Percentiles rank a stretch among this genome's conserved stretches.
phyloP scores from a whole-genome alignment of 495 filamentous ascomycete genomes.

The Aspergillus nanangensis region DNA sequence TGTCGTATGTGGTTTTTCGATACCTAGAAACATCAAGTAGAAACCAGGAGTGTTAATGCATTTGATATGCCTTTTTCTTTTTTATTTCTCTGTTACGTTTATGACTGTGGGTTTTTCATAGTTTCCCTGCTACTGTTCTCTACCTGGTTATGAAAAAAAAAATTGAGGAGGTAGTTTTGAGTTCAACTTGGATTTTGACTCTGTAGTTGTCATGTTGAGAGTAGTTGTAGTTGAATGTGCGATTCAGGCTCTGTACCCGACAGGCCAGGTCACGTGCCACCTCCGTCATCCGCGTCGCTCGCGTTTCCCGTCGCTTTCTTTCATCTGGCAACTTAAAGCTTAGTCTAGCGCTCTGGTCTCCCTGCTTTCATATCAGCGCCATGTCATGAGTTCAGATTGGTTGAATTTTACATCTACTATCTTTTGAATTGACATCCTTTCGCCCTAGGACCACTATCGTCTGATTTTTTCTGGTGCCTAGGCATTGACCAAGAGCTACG shows the following conservation, averaged over 20 bases:
- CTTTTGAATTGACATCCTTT: background rate
- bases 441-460: too few relatives aligned
- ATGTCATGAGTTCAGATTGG: too few relatives aligned
- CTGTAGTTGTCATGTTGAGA: slow-evolving; percentile 2
- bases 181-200: background rate
- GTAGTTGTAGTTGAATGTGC: too few relatives aligned
- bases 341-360: background rate
- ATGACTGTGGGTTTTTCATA: slow-evolving; percentile 23
- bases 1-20: slow-evolving; percentile 24
- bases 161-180: slow-evolving; percentile 11
- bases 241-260: background rate
- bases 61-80: slow-evolving; percentile 21
- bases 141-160: slow-evolving; percentile 33
- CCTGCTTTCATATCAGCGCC: background rate
- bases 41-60: slow-evolving; percentile 22
- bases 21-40: slow-evolving; percentile 28
- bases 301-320: slow-evolving; percentile 12
- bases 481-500: too few relatives aligned
- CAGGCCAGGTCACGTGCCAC: slow-evolving; percentile 15
- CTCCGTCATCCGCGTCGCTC: slow-evolving; percentile 15
- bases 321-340: slow-evolving; percentile 10
- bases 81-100: slow-evolving; percentile 27
- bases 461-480: too few relatives aligned
- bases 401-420: too few relatives aligned
- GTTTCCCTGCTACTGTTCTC: slow-evolving; percentile 15